Percentiles rank a stretch among this genome's conserved stretches.
Conservation (phyloP, 1,139 yeast species). For the Arxiozyma slooffiae region DNA sequence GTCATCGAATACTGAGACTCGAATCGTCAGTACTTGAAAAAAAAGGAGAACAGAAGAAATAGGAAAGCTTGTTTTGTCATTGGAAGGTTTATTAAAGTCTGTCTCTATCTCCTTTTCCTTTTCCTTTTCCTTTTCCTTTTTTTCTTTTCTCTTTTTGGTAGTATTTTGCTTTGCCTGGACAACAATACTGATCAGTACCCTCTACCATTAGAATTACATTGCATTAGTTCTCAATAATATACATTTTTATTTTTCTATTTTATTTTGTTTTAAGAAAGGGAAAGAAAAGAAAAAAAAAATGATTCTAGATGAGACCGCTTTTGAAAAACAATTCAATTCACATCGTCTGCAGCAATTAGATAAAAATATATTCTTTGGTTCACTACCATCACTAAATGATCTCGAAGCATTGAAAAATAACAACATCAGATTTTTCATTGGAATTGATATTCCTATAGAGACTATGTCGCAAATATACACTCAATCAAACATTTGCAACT, state of each 20-base stretch:
- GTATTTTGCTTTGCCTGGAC: too few species aligned
- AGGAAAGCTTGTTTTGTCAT: too few species aligned
- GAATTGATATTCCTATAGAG: slow-evolving; percentile 19
- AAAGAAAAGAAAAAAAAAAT: not conserved
- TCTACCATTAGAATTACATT: too few species aligned
- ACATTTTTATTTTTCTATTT: too few species aligned
- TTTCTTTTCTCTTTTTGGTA: too few species aligned
- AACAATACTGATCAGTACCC: too few species aligned
- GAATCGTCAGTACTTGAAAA: too few species aligned
- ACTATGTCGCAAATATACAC: slow-evolving; percentile 1
- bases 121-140: too few species aligned
- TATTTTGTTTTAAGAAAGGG: too few species aligned
- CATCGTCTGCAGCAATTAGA: slow-evolving; percentile 31
- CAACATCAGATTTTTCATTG: slow-evolving; percentile 19
- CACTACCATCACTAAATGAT: slow-evolving; percentile 28
- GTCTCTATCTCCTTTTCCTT: too few species aligned
- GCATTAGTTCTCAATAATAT: too few species aligned
- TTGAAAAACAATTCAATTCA: slow-evolving; percentile 12
- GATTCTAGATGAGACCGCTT: slow-evolving; percentile 6
- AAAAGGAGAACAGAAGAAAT: too few species aligned
- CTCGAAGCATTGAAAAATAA: slow-evolving; percentile 13
- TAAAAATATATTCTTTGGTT: slow-evolving; percentile 31
- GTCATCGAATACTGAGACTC: not conserved
- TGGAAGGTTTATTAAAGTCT: slow-evolving; percentile 28
- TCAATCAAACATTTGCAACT: not conserved